Conservation (phyloP, 1,284 basidiomycete genomes). For the Xerocomus nothofagi region DNA sequence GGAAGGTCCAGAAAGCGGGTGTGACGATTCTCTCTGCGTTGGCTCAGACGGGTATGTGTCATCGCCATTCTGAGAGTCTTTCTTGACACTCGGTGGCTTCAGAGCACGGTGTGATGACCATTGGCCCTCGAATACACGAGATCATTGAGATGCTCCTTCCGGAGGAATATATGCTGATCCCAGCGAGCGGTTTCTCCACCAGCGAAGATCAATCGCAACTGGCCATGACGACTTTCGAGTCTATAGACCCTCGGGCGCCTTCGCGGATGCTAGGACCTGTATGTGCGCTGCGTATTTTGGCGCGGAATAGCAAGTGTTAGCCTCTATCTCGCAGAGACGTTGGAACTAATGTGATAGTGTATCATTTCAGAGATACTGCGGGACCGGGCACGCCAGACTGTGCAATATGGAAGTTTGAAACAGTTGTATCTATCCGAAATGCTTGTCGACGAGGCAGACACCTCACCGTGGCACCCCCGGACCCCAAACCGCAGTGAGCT, state of each 20-base stretch:
- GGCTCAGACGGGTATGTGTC: slow-evolving; percentile 19
- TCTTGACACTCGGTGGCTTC: neutral
- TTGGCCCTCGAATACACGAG: slow-evolving; percentile 7
- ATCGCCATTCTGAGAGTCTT: neutral
- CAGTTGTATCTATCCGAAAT: slow-evolving; percentile 17
- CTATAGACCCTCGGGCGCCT: too few species aligned
- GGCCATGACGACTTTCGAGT: too few species aligned
- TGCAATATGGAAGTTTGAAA: slow-evolving; percentile 21
- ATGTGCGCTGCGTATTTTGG: slow-evolving; percentile 23
- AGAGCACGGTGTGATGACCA: slow-evolving; percentile 20
- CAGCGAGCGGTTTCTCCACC: too few species aligned
- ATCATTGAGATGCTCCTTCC: slow-evolving; percentile 26
- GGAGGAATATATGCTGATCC: slow-evolving; percentile 1
- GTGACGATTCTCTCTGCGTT: slow-evolving; percentile 27
- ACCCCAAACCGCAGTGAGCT: slow-evolving; percentile 24
- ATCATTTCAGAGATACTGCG: slow-evolving; percentile 17
- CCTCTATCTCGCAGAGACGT: rapidly evolving
- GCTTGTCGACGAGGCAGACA: slow-evolving; percentile 21
- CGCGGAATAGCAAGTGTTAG: slow-evolving; percentile 12
- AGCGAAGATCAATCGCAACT: too few species aligned
- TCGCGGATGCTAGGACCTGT: slow-evolving; percentile 28
- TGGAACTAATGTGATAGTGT: neutral
- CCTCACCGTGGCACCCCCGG: slow-evolving; percentile 10
- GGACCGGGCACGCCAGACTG: neutral
- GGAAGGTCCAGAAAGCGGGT: slow-evolving; percentile 28